Evolutionary conservation across 768 basidiomycete genomes (phyloP).

Genomic region (Leccinum variicolor): DNA sequence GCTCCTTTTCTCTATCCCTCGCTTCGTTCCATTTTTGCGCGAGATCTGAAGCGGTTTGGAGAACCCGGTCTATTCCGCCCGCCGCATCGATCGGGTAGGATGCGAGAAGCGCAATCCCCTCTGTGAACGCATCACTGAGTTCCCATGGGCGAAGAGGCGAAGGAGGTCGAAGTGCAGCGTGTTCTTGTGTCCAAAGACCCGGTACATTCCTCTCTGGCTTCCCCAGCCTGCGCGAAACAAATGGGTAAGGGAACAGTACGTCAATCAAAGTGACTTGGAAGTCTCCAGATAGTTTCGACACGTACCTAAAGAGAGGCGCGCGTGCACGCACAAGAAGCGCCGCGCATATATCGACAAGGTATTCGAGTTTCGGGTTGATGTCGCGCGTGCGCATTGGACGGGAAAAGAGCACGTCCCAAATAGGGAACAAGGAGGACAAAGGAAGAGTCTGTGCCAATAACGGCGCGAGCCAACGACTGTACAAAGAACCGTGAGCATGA

Average conservation of each 20-base stretch:
- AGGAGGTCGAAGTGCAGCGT: constrained; percentile 32
- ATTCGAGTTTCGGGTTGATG: constrained; percentile 60
- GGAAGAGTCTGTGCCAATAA: constrained; percentile 74
- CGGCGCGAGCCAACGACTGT: constrained; percentile 73
- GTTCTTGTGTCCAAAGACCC: constrained; percentile 55
- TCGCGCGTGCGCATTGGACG: constrained; percentile 50
- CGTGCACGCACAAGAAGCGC: constrained; percentile 64
- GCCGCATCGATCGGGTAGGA: constrained; percentile 60
- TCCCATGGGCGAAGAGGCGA: constrained; percentile 49
- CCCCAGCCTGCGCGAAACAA: constrained; percentile 44
- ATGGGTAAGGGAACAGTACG: neutral
- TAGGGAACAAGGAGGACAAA: constrained; percentile 48
- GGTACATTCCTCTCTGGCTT: constrained; percentile 41
- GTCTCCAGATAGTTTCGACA: neutral
- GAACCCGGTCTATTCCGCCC: constrained; percentile 67
- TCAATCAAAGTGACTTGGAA: neutral
- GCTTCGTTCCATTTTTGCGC: constrained; percentile 46
- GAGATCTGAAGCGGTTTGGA: constrained; percentile 68
- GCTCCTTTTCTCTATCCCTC: constrained; percentile 21
- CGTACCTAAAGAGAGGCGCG: constrained; percentile 52
- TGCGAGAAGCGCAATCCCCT: constrained; percentile 63
- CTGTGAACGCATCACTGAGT: constrained; percentile 60
- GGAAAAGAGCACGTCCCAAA: constrained; percentile 75
- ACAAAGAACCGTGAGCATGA: neutral
- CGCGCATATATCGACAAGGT: constrained; percentile 66